Evolutionary conservation across 495 filamentous ascomycete species (phyloP).

Genomic region (Penicillium pancosmium): DNA sequence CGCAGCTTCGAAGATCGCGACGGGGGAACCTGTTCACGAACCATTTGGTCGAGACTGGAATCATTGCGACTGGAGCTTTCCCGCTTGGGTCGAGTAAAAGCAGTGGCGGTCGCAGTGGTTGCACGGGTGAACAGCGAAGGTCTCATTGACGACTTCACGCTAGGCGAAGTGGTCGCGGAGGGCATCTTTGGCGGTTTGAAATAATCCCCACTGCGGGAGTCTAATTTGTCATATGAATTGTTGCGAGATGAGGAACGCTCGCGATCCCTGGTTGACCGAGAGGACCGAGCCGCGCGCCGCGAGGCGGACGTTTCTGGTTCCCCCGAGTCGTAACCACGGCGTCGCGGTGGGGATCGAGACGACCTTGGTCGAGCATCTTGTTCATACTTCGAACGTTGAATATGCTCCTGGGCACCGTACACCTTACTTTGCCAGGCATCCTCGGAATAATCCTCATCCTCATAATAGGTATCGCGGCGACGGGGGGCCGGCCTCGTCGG

Average conservation of each 20-base stretch:
- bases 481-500: conserved; percentile 21
- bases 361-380: conserved; percentile 26
- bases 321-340: conserved; percentile 36
- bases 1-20: conserved; percentile 39
- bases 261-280: conserved; percentile 31
- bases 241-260: conserved; percentile 36
- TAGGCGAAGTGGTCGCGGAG: conserved; percentile 31
- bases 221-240: conserved; percentile 39
- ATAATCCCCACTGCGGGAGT: conserved; percentile 27
- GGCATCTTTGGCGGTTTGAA: conserved; percentile 35
- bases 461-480: conserved; percentile 23
- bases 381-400: conserved; percentile 38
- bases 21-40: conserved; percentile 20
- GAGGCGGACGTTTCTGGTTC: conserved; percentile 38
- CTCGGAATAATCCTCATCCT: conserved; percentile 31
- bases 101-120: conserved; percentile 28
- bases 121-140: conserved; percentile 37
- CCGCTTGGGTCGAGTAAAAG: conserved; percentile 31
- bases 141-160: conserved; percentile 26
- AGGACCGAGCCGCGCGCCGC: conserved; percentile 34
- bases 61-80: conserved; percentile 29
- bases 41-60: conserved; percentile 27
- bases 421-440: conserved; percentile 25
- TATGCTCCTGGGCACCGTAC: conserved; percentile 39
- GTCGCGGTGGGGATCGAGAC: conserved; percentile 37